Percentiles rank a stretch among this genome's conserved stretches.
Evolutionary conservation across 768 basidiomycete genomes (phyloP).

Genomic region (Gymnopilus junonius): DNA sequence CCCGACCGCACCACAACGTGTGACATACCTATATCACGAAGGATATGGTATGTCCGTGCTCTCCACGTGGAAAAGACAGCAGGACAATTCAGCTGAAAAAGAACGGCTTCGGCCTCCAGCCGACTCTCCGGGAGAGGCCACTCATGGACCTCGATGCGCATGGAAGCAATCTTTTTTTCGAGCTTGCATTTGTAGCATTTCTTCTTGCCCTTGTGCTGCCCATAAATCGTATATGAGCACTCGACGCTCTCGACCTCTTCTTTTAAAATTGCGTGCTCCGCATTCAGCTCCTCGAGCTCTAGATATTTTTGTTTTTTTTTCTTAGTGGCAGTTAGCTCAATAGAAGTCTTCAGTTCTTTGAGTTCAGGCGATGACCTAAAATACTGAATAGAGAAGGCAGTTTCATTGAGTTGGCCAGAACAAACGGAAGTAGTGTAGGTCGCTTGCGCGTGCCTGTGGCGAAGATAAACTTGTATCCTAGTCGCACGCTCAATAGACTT

Average conservation of each 20-base stretch:
- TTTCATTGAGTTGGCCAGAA: constrained; percentile 8
- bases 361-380: constrained; percentile 27
- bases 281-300: constrained; percentile 30
- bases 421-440: constrained; percentile 36
- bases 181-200: constrained; percentile 35
- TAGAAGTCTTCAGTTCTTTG: constrained; percentile 26
- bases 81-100: constrained; percentile 50
- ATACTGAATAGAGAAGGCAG: constrained; percentile 38
- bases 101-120: constrained; percentile 27
- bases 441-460: constrained; percentile 24
- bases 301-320: constrained; percentile 21
- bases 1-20: neutral
- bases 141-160: constrained; percentile 43
- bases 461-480: constrained; percentile 33
- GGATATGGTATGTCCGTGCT: constrained; percentile 39
- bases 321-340: constrained; percentile 29
- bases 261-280: too few relatives aligned
- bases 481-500: constrained; percentile 31
- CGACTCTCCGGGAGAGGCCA: constrained; percentile 46
- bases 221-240: constrained; percentile 10
- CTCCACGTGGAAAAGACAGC: constrained; percentile 47
- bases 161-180: neutral
- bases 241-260: neutral
- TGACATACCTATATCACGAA: constrained; percentile 37
- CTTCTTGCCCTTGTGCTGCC: neutral